Percentiles rank a stretch among this genome's conserved stretches.
Conservation (phyloP, 2,329 filamentous ascomycete genomes). For the Arthroderma sp. region DNA sequence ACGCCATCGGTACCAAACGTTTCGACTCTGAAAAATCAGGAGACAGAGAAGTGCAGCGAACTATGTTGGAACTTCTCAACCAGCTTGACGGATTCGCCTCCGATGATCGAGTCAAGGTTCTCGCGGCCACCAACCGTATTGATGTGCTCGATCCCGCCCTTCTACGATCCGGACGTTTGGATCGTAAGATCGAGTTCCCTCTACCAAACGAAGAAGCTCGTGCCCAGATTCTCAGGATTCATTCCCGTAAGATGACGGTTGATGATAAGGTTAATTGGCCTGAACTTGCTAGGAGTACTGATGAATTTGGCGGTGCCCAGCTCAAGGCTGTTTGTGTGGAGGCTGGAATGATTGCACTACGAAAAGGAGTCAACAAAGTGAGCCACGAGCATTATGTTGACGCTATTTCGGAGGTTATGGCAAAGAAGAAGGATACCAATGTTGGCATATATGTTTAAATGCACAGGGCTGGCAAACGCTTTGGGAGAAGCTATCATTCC, state of each 20-base stretch:
- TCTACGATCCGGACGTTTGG: conserved; percentile 79
- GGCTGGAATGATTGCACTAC: conserved; percentile 95
- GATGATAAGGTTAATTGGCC: conserved; percentile 90
- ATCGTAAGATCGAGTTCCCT: conserved; percentile 97
- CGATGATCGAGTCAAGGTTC: conserved; percentile 90
- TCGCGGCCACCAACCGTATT: conserved; percentile 87
- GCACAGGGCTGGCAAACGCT: conserved; percentile 5
- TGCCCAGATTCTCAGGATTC: conserved; percentile 93
- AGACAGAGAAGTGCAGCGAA: conserved; percentile 94
- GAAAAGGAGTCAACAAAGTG: conserved; percentile 91
- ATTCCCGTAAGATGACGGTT: conserved; percentile 96
- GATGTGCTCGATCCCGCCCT: conserved; percentile 88
- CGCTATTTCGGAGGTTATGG: conserved; percentile 82
- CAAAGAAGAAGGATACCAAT: conserved; percentile 74
- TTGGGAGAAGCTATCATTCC: not conserved
- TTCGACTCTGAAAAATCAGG: conserved; percentile 98
- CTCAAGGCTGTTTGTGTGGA: conserved; percentile 98
- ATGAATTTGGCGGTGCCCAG: conserved; percentile 96
- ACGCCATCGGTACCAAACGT: conserved; percentile 96
- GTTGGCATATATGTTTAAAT: conserved; percentile 34
- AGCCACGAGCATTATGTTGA: conserved; percentile 98
- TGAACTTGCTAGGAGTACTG: conserved; percentile 88
- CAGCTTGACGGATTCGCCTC: conserved; percentile 97
- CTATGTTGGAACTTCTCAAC: conserved; percentile 97
- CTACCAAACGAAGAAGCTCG: conserved; percentile 95